A percentile compares a stretch with the other conserved stretches of the same genome.
phyloP scores from a whole-genome alignment of 1,139 yeast species.

The Lodderomyces pseudojiufengensis region DNA sequence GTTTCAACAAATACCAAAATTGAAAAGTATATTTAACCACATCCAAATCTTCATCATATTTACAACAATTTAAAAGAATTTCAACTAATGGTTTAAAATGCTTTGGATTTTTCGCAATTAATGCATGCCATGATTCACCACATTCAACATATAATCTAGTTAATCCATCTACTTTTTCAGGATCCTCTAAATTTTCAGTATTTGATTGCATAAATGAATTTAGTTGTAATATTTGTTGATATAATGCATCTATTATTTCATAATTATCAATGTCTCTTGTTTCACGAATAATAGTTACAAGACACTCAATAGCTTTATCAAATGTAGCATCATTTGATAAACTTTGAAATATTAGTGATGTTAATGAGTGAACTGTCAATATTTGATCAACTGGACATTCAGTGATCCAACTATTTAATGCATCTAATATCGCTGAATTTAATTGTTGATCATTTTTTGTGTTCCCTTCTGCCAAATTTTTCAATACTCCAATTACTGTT shows the following conservation, averaged over 20 bases:
- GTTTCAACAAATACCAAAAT: slow-evolving; percentile 86
- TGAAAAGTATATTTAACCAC: slow-evolving; percentile 86
- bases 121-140: slow-evolving; percentile 93
- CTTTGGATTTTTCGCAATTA: slow-evolving; percentile 70
- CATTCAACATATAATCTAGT: slow-evolving; percentile 85
- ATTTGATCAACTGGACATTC: slow-evolving; percentile 75
- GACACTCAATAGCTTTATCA: slow-evolving; percentile 85
- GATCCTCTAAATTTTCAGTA: slow-evolving; percentile 50
- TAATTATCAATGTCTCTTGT: slow-evolving; percentile 70
- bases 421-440: slow-evolving; percentile 54
- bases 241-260: slow-evolving; percentile 63
- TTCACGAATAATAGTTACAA: slow-evolving; percentile 73
- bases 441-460: slow-evolving; percentile 13
- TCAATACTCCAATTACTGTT: slow-evolving; percentile 60
- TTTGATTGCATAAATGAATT: slow-evolving; percentile 43
- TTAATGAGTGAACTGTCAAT: slow-evolving; percentile 57
- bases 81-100: slow-evolving; percentile 75
- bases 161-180: slow-evolving; percentile 67
- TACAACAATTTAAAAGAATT: slow-evolving; percentile 57
- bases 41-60: slow-evolving; percentile 77
- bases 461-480: slow-evolving; percentile 39
- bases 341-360: slow-evolving; percentile 67
- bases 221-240: slow-evolving; percentile 61
- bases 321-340: slow-evolving; percentile 63
- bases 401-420: slow-evolving; percentile 84